Evolutionary conservation across 345 rosid genomes (phyloP).

Genomic region (Eucalyptus fibrosa): DNA sequence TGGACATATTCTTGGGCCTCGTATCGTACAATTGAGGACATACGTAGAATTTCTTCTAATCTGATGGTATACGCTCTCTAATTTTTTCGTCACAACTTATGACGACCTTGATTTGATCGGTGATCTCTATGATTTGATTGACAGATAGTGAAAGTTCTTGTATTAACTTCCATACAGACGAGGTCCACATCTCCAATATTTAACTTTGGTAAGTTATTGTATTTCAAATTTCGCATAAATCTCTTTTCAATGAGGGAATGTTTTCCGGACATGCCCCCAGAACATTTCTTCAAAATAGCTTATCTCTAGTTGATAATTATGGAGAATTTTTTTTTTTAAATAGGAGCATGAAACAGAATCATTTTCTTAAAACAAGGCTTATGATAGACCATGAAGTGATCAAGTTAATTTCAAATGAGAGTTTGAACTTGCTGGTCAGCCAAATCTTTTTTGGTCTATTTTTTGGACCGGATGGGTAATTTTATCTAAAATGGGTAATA

Average conservation of each 20-base stretch:
- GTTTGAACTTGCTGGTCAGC: fast-evolving
- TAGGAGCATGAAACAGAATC: fast-evolving
- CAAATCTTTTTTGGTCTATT: not conserved
- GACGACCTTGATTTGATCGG: too few species aligned
- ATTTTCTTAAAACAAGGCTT: not conserved
- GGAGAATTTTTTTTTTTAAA: not conserved
- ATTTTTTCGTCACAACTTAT: not conserved
- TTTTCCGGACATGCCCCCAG: not conserved
- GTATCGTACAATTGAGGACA: not conserved
- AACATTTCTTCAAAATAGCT: not conserved
- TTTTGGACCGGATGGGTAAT: not conserved
- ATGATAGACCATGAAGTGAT: not conserved
- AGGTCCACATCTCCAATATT: not conserved
- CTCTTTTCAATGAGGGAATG: not conserved
- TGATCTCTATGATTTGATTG: too few species aligned
- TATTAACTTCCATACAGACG: not conserved
- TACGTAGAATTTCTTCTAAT: too few species aligned
- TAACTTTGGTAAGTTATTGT: not conserved
- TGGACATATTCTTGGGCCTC: not conserved
- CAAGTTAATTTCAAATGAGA: not conserved
- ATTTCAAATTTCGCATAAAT: not conserved
- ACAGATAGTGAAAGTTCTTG: too few species aligned
- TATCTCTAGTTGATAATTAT: not conserved
- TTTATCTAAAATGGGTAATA: not conserved
- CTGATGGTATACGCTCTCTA: fast-evolving